Evolutionary conservation across 192 early-diverging fungal genomes (phyloP).

Genomic region (Linnemannia exigua): DNA sequence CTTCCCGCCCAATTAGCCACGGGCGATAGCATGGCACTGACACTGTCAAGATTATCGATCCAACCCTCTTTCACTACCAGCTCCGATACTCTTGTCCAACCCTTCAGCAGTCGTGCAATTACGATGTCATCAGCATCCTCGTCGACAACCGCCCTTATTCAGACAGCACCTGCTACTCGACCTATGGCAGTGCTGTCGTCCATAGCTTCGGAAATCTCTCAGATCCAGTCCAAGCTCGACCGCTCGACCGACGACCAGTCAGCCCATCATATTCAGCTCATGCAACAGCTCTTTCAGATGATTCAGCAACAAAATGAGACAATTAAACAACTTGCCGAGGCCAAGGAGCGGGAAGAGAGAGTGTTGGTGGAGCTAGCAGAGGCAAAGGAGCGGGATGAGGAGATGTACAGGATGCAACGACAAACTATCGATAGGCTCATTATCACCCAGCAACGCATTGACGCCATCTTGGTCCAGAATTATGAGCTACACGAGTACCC

Average conservation of each 20-base stretch:
- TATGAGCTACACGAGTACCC: constrained; percentile 36
- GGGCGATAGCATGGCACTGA: no score
- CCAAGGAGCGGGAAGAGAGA: background rate
- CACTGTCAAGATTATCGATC: no score
- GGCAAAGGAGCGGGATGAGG: constrained; percentile 14
- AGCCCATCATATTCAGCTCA: constrained; percentile 3
- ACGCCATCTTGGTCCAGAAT: constrained; percentile 19
- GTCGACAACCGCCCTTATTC: background rate
- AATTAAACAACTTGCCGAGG: background rate
- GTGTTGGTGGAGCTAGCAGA: background rate
- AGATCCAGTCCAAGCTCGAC: background rate
- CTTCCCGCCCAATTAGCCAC: background rate
- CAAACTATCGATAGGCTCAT: background rate
- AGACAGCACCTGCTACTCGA: background rate
- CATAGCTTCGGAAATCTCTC: background rate
- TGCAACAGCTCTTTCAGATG: constrained; percentile 6
- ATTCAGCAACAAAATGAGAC: background rate
- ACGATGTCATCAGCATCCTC: background rate
- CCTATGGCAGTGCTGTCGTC: background rate
- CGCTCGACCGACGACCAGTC: constrained; percentile 1
- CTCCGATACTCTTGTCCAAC: background rate
- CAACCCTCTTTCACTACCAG: background rate
- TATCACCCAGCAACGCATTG: background rate
- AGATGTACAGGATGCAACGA: constrained; percentile 14
- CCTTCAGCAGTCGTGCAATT: background rate